These are phyloP conservation scores for Mycena citricolor DNA, from an alignment of 1,284 basidiomycete species.

Conservation along the genomic window DNA sequence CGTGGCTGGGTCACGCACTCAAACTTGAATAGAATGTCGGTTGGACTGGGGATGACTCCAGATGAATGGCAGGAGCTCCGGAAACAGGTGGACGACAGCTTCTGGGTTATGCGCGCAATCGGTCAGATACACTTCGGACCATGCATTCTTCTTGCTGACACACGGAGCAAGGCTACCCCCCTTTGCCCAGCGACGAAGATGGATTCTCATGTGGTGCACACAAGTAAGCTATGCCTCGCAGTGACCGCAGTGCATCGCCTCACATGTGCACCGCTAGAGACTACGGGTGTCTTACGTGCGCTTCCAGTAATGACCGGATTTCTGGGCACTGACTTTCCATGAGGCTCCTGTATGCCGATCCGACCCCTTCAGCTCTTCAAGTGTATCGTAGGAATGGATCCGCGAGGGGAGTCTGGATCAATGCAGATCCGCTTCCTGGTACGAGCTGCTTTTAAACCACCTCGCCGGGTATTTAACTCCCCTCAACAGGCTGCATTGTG, in stretches of 20 bases:
- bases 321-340: constrained; percentile 10
- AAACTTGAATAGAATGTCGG: constrained; percentile 62
- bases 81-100: constrained; percentile 72
- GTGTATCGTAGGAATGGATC: constrained; percentile 64
- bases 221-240: constrained; percentile 44
- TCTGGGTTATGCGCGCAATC: constrained; percentile 85
- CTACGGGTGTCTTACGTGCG: constrained; percentile 83
- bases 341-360: constrained; percentile 79
- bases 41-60: constrained; percentile 68
- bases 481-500: constrained; percentile 55
- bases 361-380: constrained; percentile 75
- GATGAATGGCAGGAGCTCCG: constrained; percentile 71
- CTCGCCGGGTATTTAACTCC: background rate
- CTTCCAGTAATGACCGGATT: background rate
- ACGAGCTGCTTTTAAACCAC: background rate
- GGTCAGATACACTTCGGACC: constrained; percentile 41
- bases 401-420: constrained; percentile 71
- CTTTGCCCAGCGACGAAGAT: constrained; percentile 71
- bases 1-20: background rate
- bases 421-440: constrained; percentile 72
- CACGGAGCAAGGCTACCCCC: constrained; percentile 84
- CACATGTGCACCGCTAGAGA: constrained; percentile 48
- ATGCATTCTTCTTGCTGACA: constrained; percentile 4
- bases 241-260: constrained; percentile 12
- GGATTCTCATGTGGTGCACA: constrained; percentile 86